phyloP scores from a whole-genome alignment of 257 asterid species.

The Henckelia pumila region DNA sequence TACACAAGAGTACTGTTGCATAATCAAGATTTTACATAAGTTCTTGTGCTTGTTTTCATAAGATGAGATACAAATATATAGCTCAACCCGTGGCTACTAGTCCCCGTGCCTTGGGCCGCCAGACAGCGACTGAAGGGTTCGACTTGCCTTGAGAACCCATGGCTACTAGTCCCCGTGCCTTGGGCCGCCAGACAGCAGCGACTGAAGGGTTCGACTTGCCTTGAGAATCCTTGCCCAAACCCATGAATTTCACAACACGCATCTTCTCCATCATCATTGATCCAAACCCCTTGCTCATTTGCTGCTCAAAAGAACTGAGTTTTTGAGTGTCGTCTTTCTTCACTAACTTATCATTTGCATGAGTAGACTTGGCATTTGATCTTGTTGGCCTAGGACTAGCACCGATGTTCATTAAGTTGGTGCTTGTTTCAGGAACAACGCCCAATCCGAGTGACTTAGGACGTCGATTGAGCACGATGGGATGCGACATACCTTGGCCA shows the following conservation, averaged over 20 bases:
- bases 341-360: constrained; percentile 31
- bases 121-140: constrained; percentile 68
- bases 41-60: too few relatives aligned
- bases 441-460: constrained; percentile 96
- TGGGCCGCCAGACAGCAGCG: constrained; percentile 80
- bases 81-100: constrained; percentile 56
- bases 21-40: too few relatives aligned
- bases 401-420: constrained; percentile 20
- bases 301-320: constrained; percentile 77
- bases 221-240: constrained; percentile 85
- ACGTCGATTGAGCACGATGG: constrained; percentile 75
- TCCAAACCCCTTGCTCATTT: constrained; percentile 89
- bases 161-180: constrained; percentile 72
- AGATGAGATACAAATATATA: too few relatives aligned
- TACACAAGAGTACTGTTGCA: too few relatives aligned
- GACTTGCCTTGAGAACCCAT: constrained; percentile 79
- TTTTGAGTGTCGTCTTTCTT: constrained; percentile 36
- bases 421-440: constrained; percentile 57
- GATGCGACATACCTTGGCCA: constrained; percentile 73
- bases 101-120: constrained; percentile 77
- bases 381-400: constrained; percentile 23
- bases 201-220: constrained; percentile 71
- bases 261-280: constrained; percentile 89
- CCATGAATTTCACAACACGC: constrained; percentile 85
- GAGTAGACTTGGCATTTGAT: constrained; percentile 22